phyloP scores from a whole-genome alignment of 352 stramenopile genomes.

The Bremia lactucae region DNA sequence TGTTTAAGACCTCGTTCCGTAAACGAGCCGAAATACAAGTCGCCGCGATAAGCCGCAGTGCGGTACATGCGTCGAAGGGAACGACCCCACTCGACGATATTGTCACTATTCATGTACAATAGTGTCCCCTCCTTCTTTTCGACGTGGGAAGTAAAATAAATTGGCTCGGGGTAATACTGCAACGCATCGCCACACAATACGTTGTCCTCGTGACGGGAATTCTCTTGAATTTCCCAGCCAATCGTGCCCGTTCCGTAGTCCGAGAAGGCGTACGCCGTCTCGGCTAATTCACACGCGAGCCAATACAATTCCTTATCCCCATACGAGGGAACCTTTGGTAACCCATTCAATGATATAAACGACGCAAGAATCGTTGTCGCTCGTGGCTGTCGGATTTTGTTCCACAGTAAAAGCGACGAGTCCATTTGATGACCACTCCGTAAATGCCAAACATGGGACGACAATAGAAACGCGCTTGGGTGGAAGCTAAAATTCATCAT shows the following conservation, averaged over 20 bases:
- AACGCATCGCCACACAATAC: constrained; percentile 35
- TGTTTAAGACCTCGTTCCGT: constrained; percentile 24
- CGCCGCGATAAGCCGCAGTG: constrained; percentile 18
- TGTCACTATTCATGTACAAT: constrained; percentile 48
- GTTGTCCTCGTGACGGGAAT: constrained; percentile 7
- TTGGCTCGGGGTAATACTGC: constrained; percentile 30
- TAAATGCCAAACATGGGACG: constrained; percentile 25
- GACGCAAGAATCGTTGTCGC: constrained; percentile 34
- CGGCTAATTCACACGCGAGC: constrained; percentile 34
- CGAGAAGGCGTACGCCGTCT: constrained; percentile 38
- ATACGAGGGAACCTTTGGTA: constrained; percentile 19
- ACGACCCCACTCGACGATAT: constrained; percentile 26
- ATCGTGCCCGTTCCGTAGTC: constrained; percentile 22
- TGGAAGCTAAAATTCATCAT: constrained; percentile 17
- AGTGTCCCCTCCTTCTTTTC: constrained; percentile 8
- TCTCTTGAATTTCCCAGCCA: constrained; percentile 14
- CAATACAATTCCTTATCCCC: constrained; percentile 51
- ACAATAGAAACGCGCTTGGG: constrained; percentile 24
- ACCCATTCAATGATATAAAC: constrained; percentile 24
- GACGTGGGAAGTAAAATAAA: too few species aligned
- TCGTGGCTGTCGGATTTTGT: constrained; percentile 26
- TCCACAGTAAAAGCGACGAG: constrained; percentile 38
- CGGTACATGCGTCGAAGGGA: constrained; percentile 15
- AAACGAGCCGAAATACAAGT: constrained; percentile 29
- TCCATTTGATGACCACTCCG: constrained; percentile 40